Conservation (phyloP, 371 early-diverging fungal species). For the Coemansia sp. region DNA sequence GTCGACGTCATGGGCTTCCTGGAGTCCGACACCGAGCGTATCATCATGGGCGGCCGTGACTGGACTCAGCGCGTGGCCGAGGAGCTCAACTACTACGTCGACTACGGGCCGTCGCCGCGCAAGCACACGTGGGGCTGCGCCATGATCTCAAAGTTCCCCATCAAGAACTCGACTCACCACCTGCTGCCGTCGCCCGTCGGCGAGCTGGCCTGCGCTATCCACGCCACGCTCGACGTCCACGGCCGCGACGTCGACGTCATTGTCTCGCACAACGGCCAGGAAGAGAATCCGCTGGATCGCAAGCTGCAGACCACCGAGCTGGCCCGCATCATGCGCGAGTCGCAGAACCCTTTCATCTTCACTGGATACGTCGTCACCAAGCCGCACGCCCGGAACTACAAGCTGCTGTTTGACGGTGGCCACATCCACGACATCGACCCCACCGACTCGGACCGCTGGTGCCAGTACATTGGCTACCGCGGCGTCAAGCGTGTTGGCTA, state of each 20-base stretch:
- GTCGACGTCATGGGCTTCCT: slow-evolving; percentile 81
- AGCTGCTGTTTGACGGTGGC: slow-evolving; percentile 64
- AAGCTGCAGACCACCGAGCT: slow-evolving; percentile 76
- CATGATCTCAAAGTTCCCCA: slow-evolving; percentile 83
- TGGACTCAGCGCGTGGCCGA: slow-evolving; percentile 79
- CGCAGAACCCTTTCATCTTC: slow-evolving; percentile 75
- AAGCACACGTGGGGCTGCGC: slow-evolving; percentile 88
- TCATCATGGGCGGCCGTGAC: slow-evolving; percentile 86
- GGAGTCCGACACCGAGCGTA: slow-evolving; percentile 78
- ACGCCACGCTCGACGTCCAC: slow-evolving; percentile 80
- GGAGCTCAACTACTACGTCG: slow-evolving; percentile 72
- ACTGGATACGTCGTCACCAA: slow-evolving; percentile 81
- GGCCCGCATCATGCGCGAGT: slow-evolving; percentile 72
- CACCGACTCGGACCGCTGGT: slow-evolving; percentile 80
- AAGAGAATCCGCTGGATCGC: slow-evolving; percentile 75
- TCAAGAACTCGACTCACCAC: slow-evolving; percentile 68
- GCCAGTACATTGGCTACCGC: slow-evolving; percentile 79
- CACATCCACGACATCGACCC: slow-evolving; percentile 75
- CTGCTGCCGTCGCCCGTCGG: slow-evolving; percentile 80
- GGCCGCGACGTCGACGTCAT: slow-evolving; percentile 80
- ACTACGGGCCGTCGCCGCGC: slow-evolving; percentile 80
- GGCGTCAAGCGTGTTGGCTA: slow-evolving; percentile 74
- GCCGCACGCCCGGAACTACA: slow-evolving; percentile 66
- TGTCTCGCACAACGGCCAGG: slow-evolving; percentile 83
- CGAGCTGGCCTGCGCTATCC: slow-evolving; percentile 83